phyloP scores from a whole-genome alignment of 192 early-diverging fungal genomes.

The Linnemannia elongata region DNA sequence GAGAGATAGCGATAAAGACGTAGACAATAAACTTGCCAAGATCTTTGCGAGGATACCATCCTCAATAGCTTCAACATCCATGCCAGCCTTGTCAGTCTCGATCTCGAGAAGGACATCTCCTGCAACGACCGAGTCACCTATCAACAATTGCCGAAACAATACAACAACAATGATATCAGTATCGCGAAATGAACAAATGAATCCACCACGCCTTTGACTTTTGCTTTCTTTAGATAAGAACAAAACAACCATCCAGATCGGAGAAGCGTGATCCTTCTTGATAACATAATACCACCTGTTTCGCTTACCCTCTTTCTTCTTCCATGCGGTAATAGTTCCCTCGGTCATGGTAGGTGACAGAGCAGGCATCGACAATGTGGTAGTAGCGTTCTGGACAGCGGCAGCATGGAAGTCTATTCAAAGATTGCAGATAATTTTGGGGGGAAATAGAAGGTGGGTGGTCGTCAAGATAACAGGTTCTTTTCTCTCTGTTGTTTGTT shows the following conservation, averaged over 20 bases:
- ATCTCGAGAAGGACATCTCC: slow-evolving; percentile 97
- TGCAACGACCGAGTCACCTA: slow-evolving; percentile 88
- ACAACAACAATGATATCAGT: neutral
- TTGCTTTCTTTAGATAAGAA: neutral
- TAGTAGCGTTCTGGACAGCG: slow-evolving; percentile 61
- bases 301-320: slow-evolving; percentile 79
- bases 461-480: neutral
- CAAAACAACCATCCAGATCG: neutral
- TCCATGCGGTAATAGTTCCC: slow-evolving; percentile 94
- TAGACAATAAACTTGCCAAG: slow-evolving; percentile 64
- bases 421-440: neutral
- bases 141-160: neutral
- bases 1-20: neutral
- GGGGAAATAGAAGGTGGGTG: neutral
- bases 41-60: slow-evolving; percentile 97
- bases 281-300: neutral
- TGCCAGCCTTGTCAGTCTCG: slow-evolving; percentile 98
- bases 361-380: slow-evolving; percentile 89
- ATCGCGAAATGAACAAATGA: neutral
- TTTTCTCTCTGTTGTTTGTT: neutral
- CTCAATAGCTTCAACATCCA: slow-evolving; percentile 98
- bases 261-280: neutral
- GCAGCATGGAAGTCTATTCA: slow-evolving; percentile 65
- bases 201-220: neutral
- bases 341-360: slow-evolving; percentile 98